Evolutionary conservation across 2,329 filamentous ascomycete species (phyloP), one percentile per base, ranked within the genome.

Genomic region (Apiospora phragmitis): DNA sequence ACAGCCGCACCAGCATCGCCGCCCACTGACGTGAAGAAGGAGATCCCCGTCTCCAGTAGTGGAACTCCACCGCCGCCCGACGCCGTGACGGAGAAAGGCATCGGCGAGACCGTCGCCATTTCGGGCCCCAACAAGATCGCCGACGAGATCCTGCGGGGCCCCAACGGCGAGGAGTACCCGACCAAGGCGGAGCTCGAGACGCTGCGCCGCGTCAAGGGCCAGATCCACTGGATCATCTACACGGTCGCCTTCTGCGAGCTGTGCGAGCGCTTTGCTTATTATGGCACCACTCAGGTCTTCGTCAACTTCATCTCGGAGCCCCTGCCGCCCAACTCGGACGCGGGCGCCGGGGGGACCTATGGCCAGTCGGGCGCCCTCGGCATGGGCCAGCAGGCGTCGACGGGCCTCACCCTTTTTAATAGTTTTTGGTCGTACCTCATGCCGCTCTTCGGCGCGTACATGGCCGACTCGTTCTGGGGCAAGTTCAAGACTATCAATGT

Each of bases 181-280:
- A 89, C 87, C 0, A 82, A 84, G n/a, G 84, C 88, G 72, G 87
- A 90, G 59, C 75, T 88, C n/a, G 73, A 73, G 3, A 87, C 85
- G 5, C 79, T 90, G 6, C 83, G 83, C 45, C 87, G 87, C 72
- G 83, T 89, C 12, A 84, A 86, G 45, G 87, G 85, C 68, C 83
- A 81, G 72, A 84, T 91, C 24, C 86, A 85, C 11, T 88, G 84
- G 84, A 82, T 83, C 11, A 83, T 86, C 3, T 90, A 86, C 77
- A 90, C 86, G 7, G 84, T 92, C 69, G 89, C 87, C 1, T 89
- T 91, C 74, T 86, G 91, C 65, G 90, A 92, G 79, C 78, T 91
- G 65, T 90, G 88, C 79, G 89, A 91, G 78, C 85, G 89, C 24
- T 91, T 91, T 76, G 87, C 88, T 6, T 92, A 89, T 81, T 91